Conservation (phyloP, 495 filamentous ascomycete genomes). For the Trichoderma parareesei region DNA sequence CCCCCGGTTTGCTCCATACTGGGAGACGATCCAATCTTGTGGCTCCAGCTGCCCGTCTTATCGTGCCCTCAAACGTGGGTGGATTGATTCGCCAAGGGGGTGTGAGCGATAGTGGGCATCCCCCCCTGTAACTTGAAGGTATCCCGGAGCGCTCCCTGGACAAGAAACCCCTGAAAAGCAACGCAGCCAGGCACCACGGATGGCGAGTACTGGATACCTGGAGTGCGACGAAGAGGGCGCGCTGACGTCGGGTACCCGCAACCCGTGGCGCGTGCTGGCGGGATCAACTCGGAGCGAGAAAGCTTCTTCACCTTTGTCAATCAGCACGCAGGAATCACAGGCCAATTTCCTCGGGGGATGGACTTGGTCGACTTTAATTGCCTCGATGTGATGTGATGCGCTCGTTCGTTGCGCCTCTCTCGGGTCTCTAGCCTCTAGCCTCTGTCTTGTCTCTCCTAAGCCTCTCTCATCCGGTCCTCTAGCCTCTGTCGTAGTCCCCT, state of each 20-base stretch:
- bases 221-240: too few relatives aligned
- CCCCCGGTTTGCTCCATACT: neutral
- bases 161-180: neutral
- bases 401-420: too few relatives aligned
- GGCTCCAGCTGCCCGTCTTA: neutral
- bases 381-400: neutral
- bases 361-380: neutral
- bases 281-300: neutral
- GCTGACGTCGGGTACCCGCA: too few relatives aligned
- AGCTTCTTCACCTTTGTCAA: neutral
- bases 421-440: too few relatives aligned
- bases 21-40: conserved; percentile 3
- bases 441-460: neutral
- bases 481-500: conserved; percentile 12
- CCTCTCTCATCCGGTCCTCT: conserved; percentile 5
- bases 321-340: neutral
- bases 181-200: neutral
- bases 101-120: neutral
- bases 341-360: conserved; percentile 2
- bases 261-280: neutral
- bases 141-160: neutral
- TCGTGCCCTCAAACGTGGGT: conserved; percentile 6
- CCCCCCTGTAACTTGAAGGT: neutral
- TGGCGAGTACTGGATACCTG: too few relatives aligned
- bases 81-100: conserved; percentile 8